Percentiles rank a stretch among this genome's conserved stretches.
phyloP scores from a whole-genome alignment of 2,329 filamentous ascomycete species.

The Curvularia eragrostidis region DNA sequence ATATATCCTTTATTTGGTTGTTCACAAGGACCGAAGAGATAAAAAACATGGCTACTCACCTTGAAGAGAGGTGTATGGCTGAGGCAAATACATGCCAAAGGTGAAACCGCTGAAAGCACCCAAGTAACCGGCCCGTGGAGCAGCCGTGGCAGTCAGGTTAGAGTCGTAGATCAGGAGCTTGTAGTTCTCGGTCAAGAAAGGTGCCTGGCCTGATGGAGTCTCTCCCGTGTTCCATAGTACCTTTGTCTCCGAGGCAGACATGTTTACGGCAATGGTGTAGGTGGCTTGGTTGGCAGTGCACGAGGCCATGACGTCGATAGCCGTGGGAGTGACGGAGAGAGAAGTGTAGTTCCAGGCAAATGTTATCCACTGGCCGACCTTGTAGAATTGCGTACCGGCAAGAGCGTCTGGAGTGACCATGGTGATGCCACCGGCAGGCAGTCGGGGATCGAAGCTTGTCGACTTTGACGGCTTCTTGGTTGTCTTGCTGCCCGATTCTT shows the following conservation, averaged over 20 bases:
- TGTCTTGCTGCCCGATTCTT: constrained; percentile 29
- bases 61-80: constrained; percentile 57
- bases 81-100: constrained; percentile 69
- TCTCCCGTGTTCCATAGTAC: constrained; percentile 67
- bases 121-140: constrained; percentile 63
- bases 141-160: constrained; percentile 58
- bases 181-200: constrained; percentile 66
- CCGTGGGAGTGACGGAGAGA: constrained; percentile 63
- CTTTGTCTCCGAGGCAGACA: constrained; percentile 60
- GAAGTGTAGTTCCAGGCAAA: constrained; percentile 75
- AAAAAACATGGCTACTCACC: constrained; percentile 49
- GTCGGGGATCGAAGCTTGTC: constrained; percentile 58
- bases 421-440: constrained; percentile 64
- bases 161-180: constrained; percentile 69
- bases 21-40: no score
- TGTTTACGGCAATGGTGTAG: constrained; percentile 68
- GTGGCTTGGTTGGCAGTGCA: constrained; percentile 65
- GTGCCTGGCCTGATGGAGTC: constrained; percentile 40
- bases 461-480: constrained; percentile 31
- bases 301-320: constrained; percentile 67
- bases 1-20: background rate
- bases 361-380: constrained; percentile 67
- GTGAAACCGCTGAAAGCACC: constrained; percentile 58
- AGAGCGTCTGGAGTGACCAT: constrained; percentile 65
- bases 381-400: constrained; percentile 65